Base-by-base conservation (phyloP, 192 early-diverging fungal genomes). In the Backusella luteola region DNA sequence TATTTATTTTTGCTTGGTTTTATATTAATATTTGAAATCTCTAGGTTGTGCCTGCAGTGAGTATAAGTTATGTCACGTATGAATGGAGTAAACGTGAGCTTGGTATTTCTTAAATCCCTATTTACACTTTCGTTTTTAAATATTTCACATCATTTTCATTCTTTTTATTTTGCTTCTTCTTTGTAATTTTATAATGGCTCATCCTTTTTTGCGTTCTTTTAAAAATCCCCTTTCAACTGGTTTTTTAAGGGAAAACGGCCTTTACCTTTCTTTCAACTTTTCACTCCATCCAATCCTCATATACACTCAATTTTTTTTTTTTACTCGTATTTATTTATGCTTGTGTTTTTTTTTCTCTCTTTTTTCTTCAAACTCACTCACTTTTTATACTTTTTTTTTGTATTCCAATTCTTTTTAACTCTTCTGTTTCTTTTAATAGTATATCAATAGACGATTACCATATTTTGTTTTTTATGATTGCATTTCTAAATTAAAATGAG, bases 51-150 rank as follows among this genome's bases (percentile, higher is more conserved):
- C 93, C 93, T 8, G 91, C 93, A 32, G 92, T 91, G 32, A 87
- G 85, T 49, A 92, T 94, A 34, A 89, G 84, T 69, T 93, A 93
- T 76, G 86, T 90, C 0, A 90, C 90, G 32, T 93, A 92, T 83
- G 92, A 93, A 73, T 81, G 84, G 76, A 85, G 66, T 23, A 91
- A 91, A 74, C 32, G 56, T 21, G 76, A 77, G 67, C 69, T 77
- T 34, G 76, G 76, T 39, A 63, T 77, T 35, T 46, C 71, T 44
- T 77, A 77, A 73, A 17, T 21, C 3, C 34, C 29, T n/a, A 44
- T 73, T 35, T 59, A 26, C 38, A 39, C 46, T 72, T 52, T 34
- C 44, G 34, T 39, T 38, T 69, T 69, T 39, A 39, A 32, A n/a
- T 23, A 69, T 23, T 38, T 23, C 67, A 36, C 34, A 17, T 69